Base-by-base conservation (phyloP, 768 basidiomycete genomes). In the Panaeolus cyanescens region DNA sequence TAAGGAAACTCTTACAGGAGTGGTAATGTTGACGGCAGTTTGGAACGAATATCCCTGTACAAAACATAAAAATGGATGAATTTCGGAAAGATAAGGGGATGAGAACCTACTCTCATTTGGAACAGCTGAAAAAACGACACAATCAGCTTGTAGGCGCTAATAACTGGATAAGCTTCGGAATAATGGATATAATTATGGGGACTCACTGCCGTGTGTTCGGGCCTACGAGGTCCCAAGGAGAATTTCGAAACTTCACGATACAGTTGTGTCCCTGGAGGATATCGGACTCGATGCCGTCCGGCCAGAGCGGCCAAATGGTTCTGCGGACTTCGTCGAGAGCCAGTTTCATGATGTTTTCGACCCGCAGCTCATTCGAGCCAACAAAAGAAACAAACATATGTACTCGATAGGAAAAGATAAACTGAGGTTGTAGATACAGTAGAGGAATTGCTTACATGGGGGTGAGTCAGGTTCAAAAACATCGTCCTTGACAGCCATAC, bases 351-450 rank as follows among this genome's bases (percentile, higher is more conserved):
- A 83, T 74, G 59, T 83, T 80, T 63, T 88, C 85, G 54, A 86
- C 75, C 54, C 81, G 81, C 42, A 92, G 73, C 72, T 91, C 87
- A 66, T 85, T 88, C 59, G 83, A 82, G 40, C 85, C 83, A 61
- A 82, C 81, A 66, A 93, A 85, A 22, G 88, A 84, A 54, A 93
- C 76, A 68, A 92, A 88, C 77, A 92, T 79, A 68, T 92, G 90
- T 64, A 85, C 91, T 92, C 54, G 34, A 25, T 28, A 28, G 25
- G 45, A 65, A 54, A 61, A n/a, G 55, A 54, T 15, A 56, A 65
- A 34, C 34, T 57, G 28, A 58, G 58, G 28, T 33, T 37, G 19
- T 7, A 32, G 42, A 63, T 20, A 65, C 54, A 42, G 28, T 13
- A 19, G 34, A 40, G 12, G 45, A 19, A 12, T 25, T 55, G 36